Evolutionary conservation across 306 rosid genomes (phyloP).

Genomic region (Hippophae gyantsensis): DNA sequence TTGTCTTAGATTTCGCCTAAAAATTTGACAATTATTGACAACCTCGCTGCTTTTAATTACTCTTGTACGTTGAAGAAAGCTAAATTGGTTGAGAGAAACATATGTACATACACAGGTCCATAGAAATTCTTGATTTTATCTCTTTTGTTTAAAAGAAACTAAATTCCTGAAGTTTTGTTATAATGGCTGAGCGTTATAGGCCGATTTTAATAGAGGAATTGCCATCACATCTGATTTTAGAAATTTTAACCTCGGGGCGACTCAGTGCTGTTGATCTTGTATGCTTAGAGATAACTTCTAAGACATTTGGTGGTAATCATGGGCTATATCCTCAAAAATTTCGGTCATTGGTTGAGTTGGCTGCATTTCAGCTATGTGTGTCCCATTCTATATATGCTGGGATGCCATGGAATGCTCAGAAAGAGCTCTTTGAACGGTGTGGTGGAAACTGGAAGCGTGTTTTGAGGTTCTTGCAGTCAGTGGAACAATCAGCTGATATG

Average conservation of each 20-base stretch:
- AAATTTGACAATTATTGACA: constrained; percentile 22
- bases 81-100: not conserved
- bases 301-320: constrained; percentile 40
- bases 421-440: constrained; percentile 62
- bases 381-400: constrained; percentile 41
- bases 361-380: constrained; percentile 58
- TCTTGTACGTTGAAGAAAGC: not conserved
- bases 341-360: constrained; percentile 67
- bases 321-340: constrained; percentile 43
- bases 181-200: constrained; percentile 30
- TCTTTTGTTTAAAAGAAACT: not conserved
- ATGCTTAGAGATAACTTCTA: constrained; percentile 74
- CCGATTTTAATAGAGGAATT: constrained; percentile 31
- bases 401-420: constrained; percentile 44
- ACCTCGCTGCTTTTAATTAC: not conserved
- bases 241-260: constrained; percentile 58
- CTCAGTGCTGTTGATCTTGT: constrained; percentile 65
- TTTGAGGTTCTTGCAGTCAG: constrained; percentile 79
- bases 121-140: not conserved
- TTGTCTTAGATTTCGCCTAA: constrained; percentile 36
- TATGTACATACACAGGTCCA: too few relatives aligned
- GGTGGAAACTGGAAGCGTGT: constrained; percentile 73
- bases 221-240: constrained; percentile 76
- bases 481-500: constrained; percentile 61
- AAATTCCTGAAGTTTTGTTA: not conserved